Base-by-base conservation (phyloP, 2,329 filamentous ascomycete genomes). In the Stagonosporopsis chrysanthemi region DNA sequence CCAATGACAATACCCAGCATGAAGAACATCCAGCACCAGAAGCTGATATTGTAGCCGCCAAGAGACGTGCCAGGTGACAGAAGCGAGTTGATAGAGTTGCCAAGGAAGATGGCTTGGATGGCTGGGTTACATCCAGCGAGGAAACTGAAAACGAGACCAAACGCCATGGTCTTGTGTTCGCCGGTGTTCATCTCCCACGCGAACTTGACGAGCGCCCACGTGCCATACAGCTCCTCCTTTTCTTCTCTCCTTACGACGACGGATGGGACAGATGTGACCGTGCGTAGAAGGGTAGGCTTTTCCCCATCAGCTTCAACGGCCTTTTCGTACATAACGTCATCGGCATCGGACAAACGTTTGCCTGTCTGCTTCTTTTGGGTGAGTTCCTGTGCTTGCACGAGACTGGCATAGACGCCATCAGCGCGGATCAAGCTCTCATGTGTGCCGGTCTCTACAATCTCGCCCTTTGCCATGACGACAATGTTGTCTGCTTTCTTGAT, bases 401-500 rank as follows among this genome's bases (percentile, higher is more conserved):
- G 85, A 55, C 88, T 90, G 75, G 85, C 90, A 76, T 98, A 99
- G 8, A 92, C 89, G 19, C 86, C 88, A 62, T 85, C 79, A 58
- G 77, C 82, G 64, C 88, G 86, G 2, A 98, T 80, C 11, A 99
- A 83, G 14, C 90, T 83, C 56, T 94, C 86, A 73, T 98, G 95
- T 0, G 86, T 93, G 48, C 95, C 95, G 76, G 97, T 92, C 77
- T 99, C 95, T 12, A 96, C 83, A 58, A 99, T 96, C n/a, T 83
- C 80, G 12, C 95, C 95, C 59, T 88, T 79, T 4, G 88, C 84
- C 88, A 99, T 94, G 62, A 97, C 94, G 12, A 98, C 91, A 65
- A 99, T 99, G 70, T 97, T 97, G 76, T 98, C 90, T 0, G 94
- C 94, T 62, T 92, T 88, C 76, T 88, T 92, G 80, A 99, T 97